Base-by-base conservation (phyloP, 202 grass and related monocot species). In the Panicum hallii region DNA sequence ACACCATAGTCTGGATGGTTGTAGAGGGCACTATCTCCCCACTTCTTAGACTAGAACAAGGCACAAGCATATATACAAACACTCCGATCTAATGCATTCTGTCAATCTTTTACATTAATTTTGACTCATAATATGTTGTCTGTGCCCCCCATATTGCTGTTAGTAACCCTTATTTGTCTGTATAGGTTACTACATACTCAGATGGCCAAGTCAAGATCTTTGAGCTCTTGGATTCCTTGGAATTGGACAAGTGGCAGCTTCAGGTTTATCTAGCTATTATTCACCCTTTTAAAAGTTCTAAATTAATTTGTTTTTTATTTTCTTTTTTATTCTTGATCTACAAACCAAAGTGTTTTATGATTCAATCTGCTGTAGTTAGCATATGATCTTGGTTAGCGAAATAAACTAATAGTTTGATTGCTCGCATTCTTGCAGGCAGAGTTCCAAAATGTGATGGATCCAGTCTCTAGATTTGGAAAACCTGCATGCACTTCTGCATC, bases 211-310 rank as follows among this genome's bases (percentile, higher is more conserved):
- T 96, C 28, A 99, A 96, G 85, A 86, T 96, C 16, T 94, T 88
- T 20, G 97, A 99, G 80, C 88, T 96, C 50, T 82, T 91, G 82
- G 88, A 99, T 85, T 80, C 83, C 9, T 87, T 99, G 89, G 93
- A 96, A 89, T 81, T 99, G 83, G 87, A 94, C 82, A 99, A 91
- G 66, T 99, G 91, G 97, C 97, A 96, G 75, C 97, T 99, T 91
- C 97, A 99, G 97, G 93, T 99, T 90, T 67, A 69, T 87, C 80
- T 69, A 53, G 32, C 17, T 87, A 66, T 14, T 84, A 20, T 70
- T 80, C 61, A 49, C 38, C 69, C 77, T 70, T 79, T 30, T 79
- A 69, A 45, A 73, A 53, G 61, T 77, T 87, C 14, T 75, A 30
- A 34, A n/a, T 55, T 60, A 43, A n/a, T n/a, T n/a, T 26, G 26